Evolutionary conservation across 169 alveolate species (phyloP), one percentile per base, ranked within the genome.

Genomic region (Plasmodium gaboni): DNA sequence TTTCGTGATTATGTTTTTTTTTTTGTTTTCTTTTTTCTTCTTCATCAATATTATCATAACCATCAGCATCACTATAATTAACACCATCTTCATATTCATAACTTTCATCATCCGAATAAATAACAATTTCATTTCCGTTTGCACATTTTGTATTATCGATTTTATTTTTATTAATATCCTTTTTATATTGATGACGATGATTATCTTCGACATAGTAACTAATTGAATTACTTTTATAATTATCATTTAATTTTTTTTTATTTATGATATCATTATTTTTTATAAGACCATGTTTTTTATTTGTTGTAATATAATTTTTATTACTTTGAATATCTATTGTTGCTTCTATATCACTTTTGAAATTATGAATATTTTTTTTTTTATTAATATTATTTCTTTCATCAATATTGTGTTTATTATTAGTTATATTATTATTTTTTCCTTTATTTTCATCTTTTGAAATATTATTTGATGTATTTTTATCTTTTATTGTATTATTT

Each of bases 51-150:
- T 28, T 5, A 28, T 28, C 38, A 1, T 28, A 4, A 28, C 5
- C 38, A 28, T 1, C 5, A 28, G 0, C 38, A 28, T 28, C 38
- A 28, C 5, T 2, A 44, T 10, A 46, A 12, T 46, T 44, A 10
- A 8, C 17, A 13, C 22, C 55, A 7, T 7, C 61, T 32, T 53
- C 28, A 50, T 17, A 60, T 46, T 71, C 72, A 24, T 51, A 17
- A 1, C 59, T 71, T 50, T 80, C 89, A 51, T 78, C 55, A 17
- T 80, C 78, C 17, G 69, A 67, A 9, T 55, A 76, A 22, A 76
- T 76, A 61, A 76, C 17, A 55, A 63, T 64, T 51, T 68, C 48
- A 65, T 80, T 8, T 51, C 80, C 12, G 51, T 65, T 51, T 53
- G 51, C 48, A 17, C 38, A 60, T 42, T 80, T 51, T 65, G 53